Conservation (phyloP, 345 rosid genomes). For the Ceriops decandra region DNA sequence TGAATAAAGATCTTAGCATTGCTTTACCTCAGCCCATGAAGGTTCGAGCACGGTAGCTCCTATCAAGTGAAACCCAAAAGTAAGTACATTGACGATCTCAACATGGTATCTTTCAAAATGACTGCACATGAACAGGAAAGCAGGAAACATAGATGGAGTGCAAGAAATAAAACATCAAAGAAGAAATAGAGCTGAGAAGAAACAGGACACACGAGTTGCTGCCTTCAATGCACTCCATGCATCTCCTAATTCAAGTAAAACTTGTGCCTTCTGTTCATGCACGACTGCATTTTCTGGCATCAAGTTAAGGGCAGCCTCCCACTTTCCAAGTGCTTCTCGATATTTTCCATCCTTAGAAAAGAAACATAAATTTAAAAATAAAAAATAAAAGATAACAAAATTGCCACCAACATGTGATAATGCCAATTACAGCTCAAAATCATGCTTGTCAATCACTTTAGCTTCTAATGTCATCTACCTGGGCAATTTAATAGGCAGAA, state of each 20-base stretch:
- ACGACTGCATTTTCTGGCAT: constrained; percentile 59
- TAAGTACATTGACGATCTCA: constrained; percentile 8
- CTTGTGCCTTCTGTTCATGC: constrained; percentile 91
- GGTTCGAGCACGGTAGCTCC: constrained; percentile 77
- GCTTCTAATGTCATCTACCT: neutral
- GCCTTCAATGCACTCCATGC: constrained; percentile 81
- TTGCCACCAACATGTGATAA: neutral
- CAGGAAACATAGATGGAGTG: neutral
- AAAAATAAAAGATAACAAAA: neutral
- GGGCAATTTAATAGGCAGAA: neutral
- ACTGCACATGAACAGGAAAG: neutral
- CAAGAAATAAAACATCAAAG: neutral
- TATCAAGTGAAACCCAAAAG: constrained; percentile 30
- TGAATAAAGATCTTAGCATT: neutral
- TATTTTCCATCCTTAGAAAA: constrained; percentile 70
- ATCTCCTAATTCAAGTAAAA: constrained; percentile 83
- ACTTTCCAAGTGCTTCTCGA: constrained; percentile 80
- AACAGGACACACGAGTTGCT: constrained; percentile 50
- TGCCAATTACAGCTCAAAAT: neutral
- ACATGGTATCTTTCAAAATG: neutral
- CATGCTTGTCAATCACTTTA: neutral
- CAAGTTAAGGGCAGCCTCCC: constrained; percentile 80
- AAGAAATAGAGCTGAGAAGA: neutral
- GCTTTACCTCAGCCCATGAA: constrained; percentile 75
- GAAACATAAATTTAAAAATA: neutral